phyloP scores from a whole-genome alignment of 805 yeast genomes.

The Kluyveromyces aestuarii region DNA sequence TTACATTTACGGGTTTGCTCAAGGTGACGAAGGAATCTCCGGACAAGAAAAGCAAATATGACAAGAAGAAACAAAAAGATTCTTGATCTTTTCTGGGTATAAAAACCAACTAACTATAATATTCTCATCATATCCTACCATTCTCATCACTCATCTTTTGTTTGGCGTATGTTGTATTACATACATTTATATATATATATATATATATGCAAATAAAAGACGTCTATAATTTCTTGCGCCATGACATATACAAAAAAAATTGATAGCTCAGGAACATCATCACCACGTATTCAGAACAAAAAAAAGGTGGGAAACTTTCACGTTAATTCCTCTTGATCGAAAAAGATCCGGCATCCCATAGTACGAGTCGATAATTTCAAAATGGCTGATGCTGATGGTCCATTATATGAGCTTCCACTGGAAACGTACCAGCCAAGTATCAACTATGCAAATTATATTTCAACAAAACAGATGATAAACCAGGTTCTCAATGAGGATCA shows the following conservation, averaged over 20 bases:
- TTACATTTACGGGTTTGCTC: conserved; percentile 43
- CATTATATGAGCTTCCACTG: conserved; percentile 22
- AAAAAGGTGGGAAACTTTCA: neutral
- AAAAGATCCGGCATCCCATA: too few species aligned
- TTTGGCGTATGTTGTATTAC: too few species aligned
- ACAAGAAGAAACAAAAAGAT: neutral
- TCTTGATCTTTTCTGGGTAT: neutral
- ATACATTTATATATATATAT: too few species aligned
- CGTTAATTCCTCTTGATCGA: neutral
- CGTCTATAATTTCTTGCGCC: too few species aligned
- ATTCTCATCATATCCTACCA: too few species aligned
- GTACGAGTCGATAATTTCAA: neutral
- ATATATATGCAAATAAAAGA: too few species aligned
- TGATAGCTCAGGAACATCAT: too few species aligned
- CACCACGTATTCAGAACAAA: too few species aligned
- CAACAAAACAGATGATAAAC: conserved; percentile 25
- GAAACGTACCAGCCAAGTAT: conserved; percentile 22
- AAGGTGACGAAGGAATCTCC: conserved; percentile 35
- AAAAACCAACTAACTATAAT: neutral
- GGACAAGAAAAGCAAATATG: conserved; percentile 1
- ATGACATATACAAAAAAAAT: too few species aligned
- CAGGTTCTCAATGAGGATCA: conserved; percentile 28
- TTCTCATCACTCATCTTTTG: too few species aligned
- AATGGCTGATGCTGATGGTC: conserved; percentile 26
- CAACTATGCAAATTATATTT: conserved; percentile 21